Percentiles rank a stretch among this genome's conserved stretches.
These are phyloP conservation scores for Astrothelium macrocarpum DNA, from an alignment of 495 filamentous ascomycete genomes.

Conservation along the genomic window DNA sequence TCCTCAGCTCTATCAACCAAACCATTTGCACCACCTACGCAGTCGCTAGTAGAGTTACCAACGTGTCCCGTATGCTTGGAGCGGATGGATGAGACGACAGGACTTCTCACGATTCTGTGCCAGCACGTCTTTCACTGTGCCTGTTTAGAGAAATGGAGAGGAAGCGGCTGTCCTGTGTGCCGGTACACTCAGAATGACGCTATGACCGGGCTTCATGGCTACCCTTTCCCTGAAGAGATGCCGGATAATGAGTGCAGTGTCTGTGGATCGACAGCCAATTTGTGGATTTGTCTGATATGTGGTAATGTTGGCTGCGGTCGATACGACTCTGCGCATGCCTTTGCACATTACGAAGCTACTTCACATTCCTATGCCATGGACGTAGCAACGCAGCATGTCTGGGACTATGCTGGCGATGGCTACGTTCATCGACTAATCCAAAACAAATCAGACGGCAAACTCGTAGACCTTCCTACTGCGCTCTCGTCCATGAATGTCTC, in stretches of 20 bases:
- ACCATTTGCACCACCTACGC: slow-evolving; percentile 85
- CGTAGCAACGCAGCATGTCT: slow-evolving; percentile 83
- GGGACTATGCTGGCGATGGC: slow-evolving; percentile 91
- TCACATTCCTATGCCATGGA: slow-evolving; percentile 88
- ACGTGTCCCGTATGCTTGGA: slow-evolving; percentile 96
- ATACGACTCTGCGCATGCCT: slow-evolving; percentile 89
- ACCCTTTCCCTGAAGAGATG: slow-evolving; percentile 20
- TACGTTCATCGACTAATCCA: slow-evolving; percentile 95
- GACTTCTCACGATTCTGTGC: slow-evolving; percentile 88
- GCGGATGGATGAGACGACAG: slow-evolving; percentile 95
- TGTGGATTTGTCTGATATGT: slow-evolving; percentile 87
- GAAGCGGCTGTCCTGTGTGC: slow-evolving; percentile 87
- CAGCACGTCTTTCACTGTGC: slow-evolving; percentile 98
- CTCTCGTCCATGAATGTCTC: slow-evolving; percentile 17
- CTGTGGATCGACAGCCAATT: slow-evolving; percentile 67
- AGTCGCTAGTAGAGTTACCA: slow-evolving; percentile 78
- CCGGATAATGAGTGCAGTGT: slow-evolving; percentile 53
- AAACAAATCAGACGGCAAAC: slow-evolving; percentile 80
- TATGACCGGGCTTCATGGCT: slow-evolving; percentile 15
- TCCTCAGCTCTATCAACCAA: slow-evolving; percentile 55
- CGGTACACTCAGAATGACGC: slow-evolving; percentile 54
- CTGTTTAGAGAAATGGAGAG: slow-evolving; percentile 93
- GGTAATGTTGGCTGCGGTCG: slow-evolving; percentile 88
- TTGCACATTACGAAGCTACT: slow-evolving; percentile 84
- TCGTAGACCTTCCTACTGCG: slow-evolving; percentile 66